Base-by-base conservation (phyloP, 2,329 filamentous ascomycete species). In the Cladosporium colombiae region DNA sequence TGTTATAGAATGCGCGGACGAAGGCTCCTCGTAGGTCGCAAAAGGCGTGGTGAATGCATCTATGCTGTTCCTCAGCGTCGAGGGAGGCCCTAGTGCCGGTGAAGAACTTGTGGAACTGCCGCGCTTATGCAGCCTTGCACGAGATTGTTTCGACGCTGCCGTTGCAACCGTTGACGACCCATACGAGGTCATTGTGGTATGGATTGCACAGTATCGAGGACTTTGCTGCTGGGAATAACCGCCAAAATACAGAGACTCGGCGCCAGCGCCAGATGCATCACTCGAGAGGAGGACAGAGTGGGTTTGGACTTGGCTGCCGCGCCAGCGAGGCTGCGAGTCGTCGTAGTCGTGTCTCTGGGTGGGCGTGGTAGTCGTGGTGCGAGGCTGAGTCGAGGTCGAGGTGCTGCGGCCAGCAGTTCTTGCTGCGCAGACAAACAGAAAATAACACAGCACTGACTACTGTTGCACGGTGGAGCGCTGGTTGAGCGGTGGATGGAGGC, bases 71-170 rank as follows among this genome's bases (percentile, higher is more conserved):
- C 66, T 52, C 21, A 71, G 68, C 27, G 71, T 70, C n/a, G 70
- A 69, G 13, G 71, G 68, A 52, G 71, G 68, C 16, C 66, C 60
- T 25, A 35, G 29, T 25, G 31, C 68, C 18, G 71, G 71, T 56
- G 72, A 65, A 46, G 70, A 69, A 18, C 70, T 72, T 23, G 67
- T 69, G n/a, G 74, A 76, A 49, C 68, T 68, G 61, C 67, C 69
- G 40, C 75, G 68, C 68, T 74, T 76, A 68, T 76, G 74, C 46
- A 76, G 68, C 67, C 74, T 76, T 5, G 29, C 60, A 8, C 60
- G 60, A 56, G 60, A 55, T 46, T 55, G 60, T 40, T 55, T 61
- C 27, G 64, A 21, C 33, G 52, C 33, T 31, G 52, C 18, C 52
- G 27, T 33, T 25, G 58, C 60, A 27, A 31, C 40, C 25, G 59